phyloP scores from a whole-genome alignment of 495 filamentous ascomycete species.

The Penicillium coprophilum region DNA sequence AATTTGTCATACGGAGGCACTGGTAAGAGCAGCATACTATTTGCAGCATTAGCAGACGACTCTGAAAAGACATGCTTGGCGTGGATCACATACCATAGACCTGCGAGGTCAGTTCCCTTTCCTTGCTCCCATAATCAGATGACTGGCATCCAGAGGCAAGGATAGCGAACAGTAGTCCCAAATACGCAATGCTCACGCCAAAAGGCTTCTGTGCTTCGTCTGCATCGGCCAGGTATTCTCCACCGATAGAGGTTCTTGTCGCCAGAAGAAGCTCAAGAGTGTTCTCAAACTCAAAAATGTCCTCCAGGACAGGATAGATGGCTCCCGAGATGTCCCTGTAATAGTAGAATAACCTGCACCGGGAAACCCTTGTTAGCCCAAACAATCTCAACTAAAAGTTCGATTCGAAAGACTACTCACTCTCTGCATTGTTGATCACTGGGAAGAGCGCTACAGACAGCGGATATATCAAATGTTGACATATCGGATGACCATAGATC shows the following conservation, averaged over 20 bases:
- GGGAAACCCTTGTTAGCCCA: conserved; percentile 4
- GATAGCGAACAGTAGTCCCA: conserved; percentile 75
- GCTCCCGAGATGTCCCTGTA: conserved; percentile 82
- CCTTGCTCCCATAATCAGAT: conserved; percentile 62
- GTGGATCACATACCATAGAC: conserved; percentile 48
- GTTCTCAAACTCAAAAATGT: conserved; percentile 68
- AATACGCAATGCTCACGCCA: conserved; percentile 61
- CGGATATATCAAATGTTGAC: conserved; percentile 67
- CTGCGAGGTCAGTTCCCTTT: conserved; percentile 58
- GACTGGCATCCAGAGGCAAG: conserved; percentile 82
- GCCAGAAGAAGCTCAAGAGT: conserved; percentile 67
- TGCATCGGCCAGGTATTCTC: conserved; percentile 37
- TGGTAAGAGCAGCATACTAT: conserved; percentile 62
- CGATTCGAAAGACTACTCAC: conserved; percentile 43
- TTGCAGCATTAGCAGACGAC: neutral
- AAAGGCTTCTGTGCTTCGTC: conserved; percentile 44
- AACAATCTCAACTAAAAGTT: too few species aligned
- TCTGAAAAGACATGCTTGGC: neutral
- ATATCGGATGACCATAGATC: conserved; percentile 64
- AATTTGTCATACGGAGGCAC: conserved; percentile 62
- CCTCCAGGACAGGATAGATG: conserved; percentile 77
- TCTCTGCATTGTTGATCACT: conserved; percentile 61
- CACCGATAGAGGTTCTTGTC: conserved; percentile 55
- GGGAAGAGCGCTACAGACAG: conserved; percentile 70
- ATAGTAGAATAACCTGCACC: conserved; percentile 62